Conservation (phyloP, 768 basidiomycete species). For the Rhodotorula paludigena region DNA sequence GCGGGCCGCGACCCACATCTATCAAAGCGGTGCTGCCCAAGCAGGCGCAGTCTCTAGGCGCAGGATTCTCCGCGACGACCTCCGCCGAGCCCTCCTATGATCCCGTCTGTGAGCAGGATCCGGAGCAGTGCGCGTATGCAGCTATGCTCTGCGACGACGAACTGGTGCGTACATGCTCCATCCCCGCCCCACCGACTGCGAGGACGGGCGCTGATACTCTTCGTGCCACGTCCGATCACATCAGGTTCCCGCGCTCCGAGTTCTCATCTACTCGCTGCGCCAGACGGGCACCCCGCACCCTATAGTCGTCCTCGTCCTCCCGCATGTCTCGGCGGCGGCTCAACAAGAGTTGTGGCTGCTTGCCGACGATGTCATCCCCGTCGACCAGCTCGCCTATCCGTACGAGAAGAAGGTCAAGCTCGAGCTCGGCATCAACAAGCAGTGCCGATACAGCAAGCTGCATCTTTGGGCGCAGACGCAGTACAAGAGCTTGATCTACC, state of each 20-base stretch:
- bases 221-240: neutral
- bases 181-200: neutral
- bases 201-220: no score
- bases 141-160: neutral
- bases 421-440: slow-evolving; percentile 7
- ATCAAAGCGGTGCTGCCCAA: neutral
- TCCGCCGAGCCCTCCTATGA: neutral
- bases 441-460: slow-evolving; percentile 2
- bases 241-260: neutral
- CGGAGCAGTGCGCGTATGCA: neutral
- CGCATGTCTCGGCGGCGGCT: neutral
- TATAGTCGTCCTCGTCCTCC: neutral
- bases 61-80: no score
- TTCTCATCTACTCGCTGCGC: neutral
- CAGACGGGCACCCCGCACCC: neutral
- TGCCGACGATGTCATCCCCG: neutral
- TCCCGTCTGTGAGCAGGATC: neutral
- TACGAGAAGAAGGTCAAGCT: slow-evolving; percentile 1
- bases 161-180: neutral
- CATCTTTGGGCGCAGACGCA: neutral
- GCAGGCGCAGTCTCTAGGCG: no score
- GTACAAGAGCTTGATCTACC: neutral
- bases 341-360: neutral
- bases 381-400: neutral
- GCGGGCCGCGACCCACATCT: neutral